A percentile compares a stretch with the other conserved stretches of the same genome.
phyloP scores from a whole-genome alignment of 495 filamentous ascomycete species.

The Coniosporium apollinis region DNA sequence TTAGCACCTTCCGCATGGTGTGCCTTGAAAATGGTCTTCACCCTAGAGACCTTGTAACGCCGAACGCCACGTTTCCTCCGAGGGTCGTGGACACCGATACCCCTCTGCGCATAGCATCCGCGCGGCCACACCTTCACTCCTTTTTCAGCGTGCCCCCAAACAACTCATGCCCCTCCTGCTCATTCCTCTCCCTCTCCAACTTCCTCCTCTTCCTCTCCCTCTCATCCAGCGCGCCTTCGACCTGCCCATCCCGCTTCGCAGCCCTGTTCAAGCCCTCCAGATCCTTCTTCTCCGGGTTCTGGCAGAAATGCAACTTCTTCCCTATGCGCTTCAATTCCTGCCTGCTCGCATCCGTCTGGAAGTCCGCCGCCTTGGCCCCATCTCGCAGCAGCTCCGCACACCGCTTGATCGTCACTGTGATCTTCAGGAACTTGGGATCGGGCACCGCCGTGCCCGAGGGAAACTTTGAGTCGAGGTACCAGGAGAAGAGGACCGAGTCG shows the following conservation, averaged over 20 bases:
- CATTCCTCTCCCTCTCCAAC: conserved; percentile 29
- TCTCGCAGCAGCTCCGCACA: conserved; percentile 32
- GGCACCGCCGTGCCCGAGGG: conserved; percentile 5
- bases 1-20: too few species aligned
- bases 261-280: conserved; percentile 39
- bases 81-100: too few species aligned
- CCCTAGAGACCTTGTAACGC: too few species aligned
- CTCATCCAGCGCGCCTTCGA: conserved; percentile 24
- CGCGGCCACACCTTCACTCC: too few species aligned
- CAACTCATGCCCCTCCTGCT: conserved; percentile 36
- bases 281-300: conserved; percentile 50
- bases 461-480: conserved; percentile 61
- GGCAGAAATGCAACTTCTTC: conserved; percentile 64
- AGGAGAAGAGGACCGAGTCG: conserved; percentile 52
- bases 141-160: too few species aligned
- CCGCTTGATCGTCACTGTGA: conserved; percentile 30
- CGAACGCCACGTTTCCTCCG: too few species aligned
- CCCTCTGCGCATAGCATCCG: too few species aligned
- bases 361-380: conserved; percentile 4
- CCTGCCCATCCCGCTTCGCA: conserved; percentile 28
- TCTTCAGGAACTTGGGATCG: conserved; percentile 4
- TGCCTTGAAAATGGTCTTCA: too few species aligned
- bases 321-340: conserved; percentile 30
- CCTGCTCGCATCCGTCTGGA: conserved; percentile 24
- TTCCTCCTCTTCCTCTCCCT: conserved; percentile 43